Conservation (phyloP, 1,139 yeast genomes). For the Debaryomycetaceae sp. region DNA sequence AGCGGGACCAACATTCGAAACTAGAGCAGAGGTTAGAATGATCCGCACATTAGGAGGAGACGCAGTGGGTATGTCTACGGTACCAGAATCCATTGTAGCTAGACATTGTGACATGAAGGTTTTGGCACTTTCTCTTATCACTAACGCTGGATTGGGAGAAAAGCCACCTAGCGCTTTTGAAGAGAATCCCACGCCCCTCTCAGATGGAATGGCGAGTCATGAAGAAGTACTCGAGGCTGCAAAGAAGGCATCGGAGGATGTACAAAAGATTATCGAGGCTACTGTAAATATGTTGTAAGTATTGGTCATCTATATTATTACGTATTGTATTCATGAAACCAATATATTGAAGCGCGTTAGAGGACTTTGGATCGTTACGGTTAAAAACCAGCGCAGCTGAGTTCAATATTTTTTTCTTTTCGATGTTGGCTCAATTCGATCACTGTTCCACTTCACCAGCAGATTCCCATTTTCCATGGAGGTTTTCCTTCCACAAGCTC, state of each 20-base stretch:
- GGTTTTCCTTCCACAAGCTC: conserved; percentile 93
- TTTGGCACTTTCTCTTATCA: conserved; percentile 79
- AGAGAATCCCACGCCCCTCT: conserved; percentile 49
- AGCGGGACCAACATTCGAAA: conserved; percentile 92
- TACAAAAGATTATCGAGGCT: conserved; percentile 63
- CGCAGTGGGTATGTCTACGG: conserved; percentile 97
- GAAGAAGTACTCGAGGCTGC: conserved; percentile 87
- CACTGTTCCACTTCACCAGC: conserved; percentile 91
- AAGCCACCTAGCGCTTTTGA: conserved; percentile 73
- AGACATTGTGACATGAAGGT: conserved; percentile 82
- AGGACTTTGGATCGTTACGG: background rate
- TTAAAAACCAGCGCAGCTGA: background rate
- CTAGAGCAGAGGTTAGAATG: conserved; percentile 87
- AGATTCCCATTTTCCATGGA: conserved; percentile 92
- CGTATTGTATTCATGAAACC: background rate
- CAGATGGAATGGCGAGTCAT: conserved; percentile 83
- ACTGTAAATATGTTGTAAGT: conserved; percentile 49
- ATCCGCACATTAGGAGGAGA: conserved; percentile 77
- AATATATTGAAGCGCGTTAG: background rate
- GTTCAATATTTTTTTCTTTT: conserved; percentile 1
- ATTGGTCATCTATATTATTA: conserved; percentile 1
- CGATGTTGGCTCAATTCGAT: background rate
- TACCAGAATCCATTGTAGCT: conserved; percentile 91
- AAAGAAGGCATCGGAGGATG: conserved; percentile 73
- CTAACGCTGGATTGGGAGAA: conserved; percentile 77